Evolutionary conservation across 345 rosid species (phyloP).

Genomic region (Populus davidiana): DNA sequence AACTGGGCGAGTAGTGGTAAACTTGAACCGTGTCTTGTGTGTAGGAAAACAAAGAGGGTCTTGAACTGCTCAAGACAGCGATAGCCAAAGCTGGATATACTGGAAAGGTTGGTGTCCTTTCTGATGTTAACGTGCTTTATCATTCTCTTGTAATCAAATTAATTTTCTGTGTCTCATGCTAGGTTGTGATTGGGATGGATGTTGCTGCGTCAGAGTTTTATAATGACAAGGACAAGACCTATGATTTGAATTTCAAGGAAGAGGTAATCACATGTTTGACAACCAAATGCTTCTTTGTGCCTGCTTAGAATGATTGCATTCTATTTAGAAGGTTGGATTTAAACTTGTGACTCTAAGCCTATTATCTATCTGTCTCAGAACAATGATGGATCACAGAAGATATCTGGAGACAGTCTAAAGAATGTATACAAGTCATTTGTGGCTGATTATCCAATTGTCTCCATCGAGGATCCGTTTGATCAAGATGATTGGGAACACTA

Average conservation of each 20-base stretch:
- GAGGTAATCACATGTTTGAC: constrained; percentile 12
- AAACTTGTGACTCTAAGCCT: neutral
- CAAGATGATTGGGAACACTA: constrained; percentile 97
- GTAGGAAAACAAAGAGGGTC: constrained; percentile 71
- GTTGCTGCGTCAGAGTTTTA: constrained; percentile 78
- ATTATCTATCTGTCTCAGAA: constrained; percentile 40
- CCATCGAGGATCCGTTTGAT: constrained; percentile 97
- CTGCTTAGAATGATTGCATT: neutral
- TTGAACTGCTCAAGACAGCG: constrained; percentile 67
- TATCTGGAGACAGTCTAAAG: constrained; percentile 79
- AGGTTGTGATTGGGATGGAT: constrained; percentile 78
- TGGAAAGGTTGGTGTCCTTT: constrained; percentile 35
- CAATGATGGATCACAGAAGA: constrained; percentile 83
- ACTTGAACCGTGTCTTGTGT: neutral
- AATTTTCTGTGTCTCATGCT: constrained; percentile 1
- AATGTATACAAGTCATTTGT: constrained; percentile 85
- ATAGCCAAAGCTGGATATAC: constrained; percentile 66
- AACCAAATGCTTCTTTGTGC: too few relatives aligned
- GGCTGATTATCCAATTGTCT: constrained; percentile 84
- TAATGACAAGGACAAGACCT: constrained; percentile 42
- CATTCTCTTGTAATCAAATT: neutral
- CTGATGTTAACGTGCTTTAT: neutral
- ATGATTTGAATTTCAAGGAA: constrained; percentile 46
- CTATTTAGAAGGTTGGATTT: neutral
- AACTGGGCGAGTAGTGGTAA: neutral